These are phyloP conservation scores for Phytophthora cryptogea DNA, from an alignment of 352 stramenopile genomes.

Conservation along the genomic window DNA sequence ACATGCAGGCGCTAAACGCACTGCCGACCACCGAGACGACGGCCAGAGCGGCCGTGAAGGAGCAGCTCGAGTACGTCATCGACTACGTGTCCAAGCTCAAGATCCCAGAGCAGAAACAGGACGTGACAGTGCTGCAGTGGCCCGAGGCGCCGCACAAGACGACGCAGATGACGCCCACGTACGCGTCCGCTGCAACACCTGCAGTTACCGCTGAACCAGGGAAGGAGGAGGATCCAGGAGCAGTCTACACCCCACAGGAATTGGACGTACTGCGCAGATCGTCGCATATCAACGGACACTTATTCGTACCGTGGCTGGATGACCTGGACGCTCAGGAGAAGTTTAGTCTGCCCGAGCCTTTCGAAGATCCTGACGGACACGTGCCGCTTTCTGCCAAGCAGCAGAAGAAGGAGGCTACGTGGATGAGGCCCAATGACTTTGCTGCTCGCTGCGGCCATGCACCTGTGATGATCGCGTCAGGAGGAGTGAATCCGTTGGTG, in stretches of 20 bases:
- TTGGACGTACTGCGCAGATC: conserved; percentile 81
- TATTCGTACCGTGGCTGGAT: conserved; percentile 86
- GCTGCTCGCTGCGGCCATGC: conserved; percentile 43
- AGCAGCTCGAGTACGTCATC: conserved; percentile 83
- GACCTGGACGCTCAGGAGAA: conserved; percentile 63
- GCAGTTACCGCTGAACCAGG: not conserved
- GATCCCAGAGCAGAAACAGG: conserved; percentile 11
- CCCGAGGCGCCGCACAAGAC: conserved; percentile 43
- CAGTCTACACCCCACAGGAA: conserved; percentile 63
- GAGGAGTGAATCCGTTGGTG: conserved; percentile 66
- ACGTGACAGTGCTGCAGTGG: conserved; percentile 41
- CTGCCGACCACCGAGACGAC: conserved; percentile 34
- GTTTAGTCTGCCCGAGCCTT: conserved; percentile 54
- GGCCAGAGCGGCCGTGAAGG: conserved; percentile 44
- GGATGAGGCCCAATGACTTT: conserved; percentile 75
- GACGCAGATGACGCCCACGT: conserved; percentile 21
- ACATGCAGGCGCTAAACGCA: conserved; percentile 69
- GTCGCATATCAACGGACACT: conserved; percentile 80
- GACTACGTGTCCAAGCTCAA: conserved; percentile 68
- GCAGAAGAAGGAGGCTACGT: conserved; percentile 55
- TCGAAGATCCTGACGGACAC: conserved; percentile 71
- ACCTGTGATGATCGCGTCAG: conserved; percentile 69
- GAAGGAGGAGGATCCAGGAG: conserved; percentile 16
- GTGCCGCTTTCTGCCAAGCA: conserved; percentile 77
- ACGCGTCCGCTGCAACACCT: conserved; percentile 10